Percentiles rank a stretch among this genome's conserved stretches.
Conservation (phyloP, 352 stramenopile genomes). For the Pilasporangium apinafurcum region DNA sequence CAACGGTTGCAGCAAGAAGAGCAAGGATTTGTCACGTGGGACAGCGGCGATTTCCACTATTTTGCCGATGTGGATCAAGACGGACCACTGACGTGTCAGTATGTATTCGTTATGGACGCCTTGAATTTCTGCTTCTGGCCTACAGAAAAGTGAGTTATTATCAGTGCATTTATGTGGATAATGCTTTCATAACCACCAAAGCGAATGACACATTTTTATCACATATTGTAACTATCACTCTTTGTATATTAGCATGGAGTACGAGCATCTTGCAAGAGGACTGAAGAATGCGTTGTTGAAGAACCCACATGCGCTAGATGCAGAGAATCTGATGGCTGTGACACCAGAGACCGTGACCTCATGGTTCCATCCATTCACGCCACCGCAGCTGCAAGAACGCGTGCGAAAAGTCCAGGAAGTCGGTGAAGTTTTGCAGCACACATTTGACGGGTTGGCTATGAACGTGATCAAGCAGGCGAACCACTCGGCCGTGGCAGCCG, state of each 20-base stretch:
- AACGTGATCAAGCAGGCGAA: slow-evolving; percentile 49
- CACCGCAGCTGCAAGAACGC: slow-evolving; percentile 56
- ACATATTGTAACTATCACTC: too few species aligned
- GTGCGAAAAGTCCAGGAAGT: slow-evolving; percentile 55
- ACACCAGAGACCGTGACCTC: slow-evolving; percentile 31
- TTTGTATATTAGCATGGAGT: slow-evolving; percentile 59
- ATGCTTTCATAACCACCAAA: too few species aligned
- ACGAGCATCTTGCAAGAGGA: slow-evolving; percentile 74
- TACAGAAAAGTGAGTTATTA: slow-evolving; percentile 35
- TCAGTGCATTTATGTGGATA: background rate
- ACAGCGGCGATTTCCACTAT: slow-evolving; percentile 82
- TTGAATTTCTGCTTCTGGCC: slow-evolving; percentile 92
- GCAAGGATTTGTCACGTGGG: slow-evolving; percentile 56
- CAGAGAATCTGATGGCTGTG: slow-evolving; percentile 30
- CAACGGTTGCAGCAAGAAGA: slow-evolving; percentile 23
- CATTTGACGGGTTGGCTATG: slow-evolving; percentile 36
- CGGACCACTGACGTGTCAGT: slow-evolving; percentile 76
- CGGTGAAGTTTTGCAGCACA: slow-evolving; percentile 35
- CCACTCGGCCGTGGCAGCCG: slow-evolving; percentile 46
- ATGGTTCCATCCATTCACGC: slow-evolving; percentile 62
- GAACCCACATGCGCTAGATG: slow-evolving; percentile 55
- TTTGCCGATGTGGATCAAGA: slow-evolving; percentile 57
- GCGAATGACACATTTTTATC: too few species aligned
- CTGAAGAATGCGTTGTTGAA: slow-evolving; percentile 62
- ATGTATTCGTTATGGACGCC: slow-evolving; percentile 84